Conservation (phyloP, 495 filamentous ascomycete genomes). For the Penicillium antarcticum region DNA sequence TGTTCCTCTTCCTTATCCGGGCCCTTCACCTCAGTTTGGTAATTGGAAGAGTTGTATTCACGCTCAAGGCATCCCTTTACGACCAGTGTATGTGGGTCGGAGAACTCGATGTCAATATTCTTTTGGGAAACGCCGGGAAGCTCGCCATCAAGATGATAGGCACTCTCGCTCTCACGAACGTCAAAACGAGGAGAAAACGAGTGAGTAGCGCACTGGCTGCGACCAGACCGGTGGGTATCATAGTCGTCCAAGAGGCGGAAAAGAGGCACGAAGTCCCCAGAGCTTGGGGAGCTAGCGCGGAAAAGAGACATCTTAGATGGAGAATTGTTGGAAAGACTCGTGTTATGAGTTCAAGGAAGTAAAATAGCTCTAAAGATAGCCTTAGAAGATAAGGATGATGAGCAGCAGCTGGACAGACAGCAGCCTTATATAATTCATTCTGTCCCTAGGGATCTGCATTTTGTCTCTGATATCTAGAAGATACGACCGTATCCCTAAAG, state of each 20-base stretch:
- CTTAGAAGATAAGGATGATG: background rate
- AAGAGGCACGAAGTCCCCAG: constrained; percentile 39
- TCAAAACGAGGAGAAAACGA: constrained; percentile 79
- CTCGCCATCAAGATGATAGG: constrained; percentile 87
- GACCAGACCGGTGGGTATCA: constrained; percentile 35
- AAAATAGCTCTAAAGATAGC: background rate
- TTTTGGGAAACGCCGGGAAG: constrained; percentile 80
- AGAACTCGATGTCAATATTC: constrained; percentile 81
- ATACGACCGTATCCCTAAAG: too few species aligned
- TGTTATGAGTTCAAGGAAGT: constrained; percentile 6
- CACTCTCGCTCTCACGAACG: constrained; percentile 63
- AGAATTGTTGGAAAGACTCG: constrained; percentile 1
- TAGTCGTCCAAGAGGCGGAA: constrained; percentile 49
- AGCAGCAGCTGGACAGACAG: background rate
- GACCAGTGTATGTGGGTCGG: constrained; percentile 72
- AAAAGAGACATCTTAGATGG: constrained; percentile 38
- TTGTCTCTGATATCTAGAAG: too few species aligned
- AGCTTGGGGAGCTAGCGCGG: constrained; percentile 25
- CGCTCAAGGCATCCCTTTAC: constrained; percentile 63
- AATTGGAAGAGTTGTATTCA: constrained; percentile 44
- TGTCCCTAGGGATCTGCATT: too few species aligned
- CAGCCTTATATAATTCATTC: constrained; percentile 3
- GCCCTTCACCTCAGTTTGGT: constrained; percentile 50
- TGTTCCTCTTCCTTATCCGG: constrained; percentile 22
- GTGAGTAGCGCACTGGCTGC: constrained; percentile 19